Percentiles rank a stretch among this genome's conserved stretches.
Evolutionary conservation across 805 yeast species (phyloP).

Genomic region (Yarrowia deformans): DNA sequence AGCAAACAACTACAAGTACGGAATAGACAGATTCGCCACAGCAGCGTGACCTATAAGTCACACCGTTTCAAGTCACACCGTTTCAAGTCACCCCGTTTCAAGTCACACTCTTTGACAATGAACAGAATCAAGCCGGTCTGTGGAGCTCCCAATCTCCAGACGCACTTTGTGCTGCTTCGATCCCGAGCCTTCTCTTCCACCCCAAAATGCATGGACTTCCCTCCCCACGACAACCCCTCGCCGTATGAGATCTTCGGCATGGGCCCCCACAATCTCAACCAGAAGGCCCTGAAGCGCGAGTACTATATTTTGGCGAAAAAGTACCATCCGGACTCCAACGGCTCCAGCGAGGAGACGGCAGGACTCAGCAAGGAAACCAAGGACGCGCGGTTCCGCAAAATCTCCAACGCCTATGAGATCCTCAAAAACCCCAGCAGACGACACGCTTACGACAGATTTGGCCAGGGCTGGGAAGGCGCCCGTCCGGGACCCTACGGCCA

Average conservation of each 20-base stretch:
- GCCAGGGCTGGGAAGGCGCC: constrained; percentile 38
- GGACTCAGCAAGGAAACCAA: constrained; percentile 14
- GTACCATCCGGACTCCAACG: constrained; percentile 35
- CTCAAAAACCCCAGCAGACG: constrained; percentile 37
- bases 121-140: constrained; percentile 5
- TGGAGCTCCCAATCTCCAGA: background rate
- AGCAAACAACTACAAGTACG: too few species aligned
- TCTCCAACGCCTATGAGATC: constrained; percentile 36
- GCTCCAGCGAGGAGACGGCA: constrained; percentile 8
- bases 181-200: background rate
- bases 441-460: constrained; percentile 33
- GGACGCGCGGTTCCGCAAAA: constrained; percentile 16
- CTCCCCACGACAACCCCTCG: constrained; percentile 7
- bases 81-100: too few species aligned
- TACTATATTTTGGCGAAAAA: constrained; percentile 33
- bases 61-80: background rate
- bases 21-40: background rate
- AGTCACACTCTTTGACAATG: background rate
- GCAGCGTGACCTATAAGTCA: background rate
- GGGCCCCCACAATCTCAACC: constrained; percentile 34
- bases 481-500: constrained; percentile 22
- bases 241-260: constrained; percentile 38
- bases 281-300: constrained; percentile 21
- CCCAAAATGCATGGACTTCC: constrained; percentile 11
- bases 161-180: background rate